phyloP scores from a whole-genome alignment of 2,329 filamentous ascomycete species.

The Botrytis aclada region DNA sequence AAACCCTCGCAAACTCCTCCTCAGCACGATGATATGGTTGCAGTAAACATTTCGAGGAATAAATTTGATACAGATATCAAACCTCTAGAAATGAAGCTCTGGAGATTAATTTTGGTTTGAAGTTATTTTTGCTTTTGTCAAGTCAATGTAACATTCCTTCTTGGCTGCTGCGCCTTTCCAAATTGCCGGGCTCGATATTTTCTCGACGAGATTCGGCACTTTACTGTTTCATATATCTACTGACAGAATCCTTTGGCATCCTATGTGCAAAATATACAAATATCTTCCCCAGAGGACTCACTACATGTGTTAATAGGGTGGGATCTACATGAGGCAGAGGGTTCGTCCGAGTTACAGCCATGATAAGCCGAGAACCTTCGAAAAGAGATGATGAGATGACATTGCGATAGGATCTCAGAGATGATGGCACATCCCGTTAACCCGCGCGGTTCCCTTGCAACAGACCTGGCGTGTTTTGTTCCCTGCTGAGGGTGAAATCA shows the following conservation, averaged over 20 bases:
- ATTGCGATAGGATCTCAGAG: not conserved
- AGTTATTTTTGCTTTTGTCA: not conserved
- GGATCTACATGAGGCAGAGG: not conserved
- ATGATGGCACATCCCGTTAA: not conserved
- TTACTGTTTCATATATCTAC: not conserved
- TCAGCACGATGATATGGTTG: not conserved
- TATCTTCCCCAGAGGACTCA: not conserved
- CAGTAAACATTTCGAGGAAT: not conserved
- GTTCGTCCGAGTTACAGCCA: not conserved
- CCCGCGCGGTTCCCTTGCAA: not conserved
- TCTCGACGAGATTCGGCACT: not conserved
- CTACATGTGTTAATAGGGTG: not conserved
- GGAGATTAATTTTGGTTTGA: not conserved
- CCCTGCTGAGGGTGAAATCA: not conserved
- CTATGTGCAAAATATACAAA: not conserved
- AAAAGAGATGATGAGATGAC: not conserved
- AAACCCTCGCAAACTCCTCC: not conserved
- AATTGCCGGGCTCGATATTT: not conserved
- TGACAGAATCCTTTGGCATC: not conserved
- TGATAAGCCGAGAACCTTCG: not conserved
- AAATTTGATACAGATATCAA: not conserved
- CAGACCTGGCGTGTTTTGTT: not conserved
- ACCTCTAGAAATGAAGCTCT: not conserved
- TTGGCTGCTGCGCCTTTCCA: slow-evolving; percentile 3
- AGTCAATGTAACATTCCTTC: not conserved